Evolutionary conservation across 768 basidiomycete genomes (phyloP).

Genomic region (Lentinus tigrinus): DNA sequence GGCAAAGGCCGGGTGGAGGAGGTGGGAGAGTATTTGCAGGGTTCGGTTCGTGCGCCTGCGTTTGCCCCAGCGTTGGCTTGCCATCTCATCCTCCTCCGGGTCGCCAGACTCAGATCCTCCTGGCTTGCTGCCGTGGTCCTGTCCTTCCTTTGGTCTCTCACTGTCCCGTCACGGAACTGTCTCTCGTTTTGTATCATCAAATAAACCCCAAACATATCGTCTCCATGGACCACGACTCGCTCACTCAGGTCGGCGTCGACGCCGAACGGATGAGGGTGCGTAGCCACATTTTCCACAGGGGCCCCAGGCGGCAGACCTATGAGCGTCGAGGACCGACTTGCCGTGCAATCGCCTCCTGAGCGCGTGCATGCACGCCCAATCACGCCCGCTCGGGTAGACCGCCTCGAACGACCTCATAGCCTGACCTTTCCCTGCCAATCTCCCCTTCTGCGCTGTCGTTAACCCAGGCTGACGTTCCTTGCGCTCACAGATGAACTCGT

Average conservation of each 20-base stretch:
- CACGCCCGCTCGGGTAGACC: not conserved
- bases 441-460: not conserved
- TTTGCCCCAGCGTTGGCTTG: slow-evolving; percentile 1
- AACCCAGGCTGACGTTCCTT: not conserved
- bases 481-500: slow-evolving; percentile 64
- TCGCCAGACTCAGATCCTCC: not conserved
- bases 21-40: not conserved
- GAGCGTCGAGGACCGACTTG: not conserved
- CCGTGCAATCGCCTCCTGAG: not conserved
- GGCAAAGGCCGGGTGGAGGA: not conserved
- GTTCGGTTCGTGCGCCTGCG: not conserved
- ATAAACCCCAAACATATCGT: slow-evolving; percentile 21
- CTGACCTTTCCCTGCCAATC: not conserved
- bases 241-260: slow-evolving; percentile 32
- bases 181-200: slow-evolving; percentile 35
- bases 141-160: slow-evolving; percentile 36
- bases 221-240: slow-evolving; percentile 40
- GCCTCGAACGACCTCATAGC: not conserved
- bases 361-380: slow-evolving; percentile 1
- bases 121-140: slow-evolving; percentile 30
- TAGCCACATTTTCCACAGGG: slow-evolving; percentile 4
- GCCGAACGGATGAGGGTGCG: slow-evolving; percentile 45
- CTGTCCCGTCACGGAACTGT: slow-evolving; percentile 34
- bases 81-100: slow-evolving; percentile 13
- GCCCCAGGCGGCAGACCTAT: not conserved